Base-by-base conservation (phyloP, 2,329 filamentous ascomycete species). In the Phaeophleospora eucalypticola region DNA sequence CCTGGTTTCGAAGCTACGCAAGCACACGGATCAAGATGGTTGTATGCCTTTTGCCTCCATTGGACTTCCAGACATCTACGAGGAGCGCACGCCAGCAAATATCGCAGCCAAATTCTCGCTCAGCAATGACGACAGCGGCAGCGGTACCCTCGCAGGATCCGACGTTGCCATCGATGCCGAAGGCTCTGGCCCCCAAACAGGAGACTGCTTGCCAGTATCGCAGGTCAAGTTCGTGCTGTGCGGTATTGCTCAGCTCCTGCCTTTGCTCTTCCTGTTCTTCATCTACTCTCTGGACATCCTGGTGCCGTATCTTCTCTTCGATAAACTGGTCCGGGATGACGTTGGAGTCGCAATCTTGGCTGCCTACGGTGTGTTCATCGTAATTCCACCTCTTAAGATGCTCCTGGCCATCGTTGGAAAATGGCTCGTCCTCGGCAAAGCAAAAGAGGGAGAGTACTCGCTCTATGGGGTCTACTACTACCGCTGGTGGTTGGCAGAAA, bases 391-490 rank as follows among this genome's bases (percentile, higher is more conserved):
- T 4, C 29, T 20, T 4, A 14, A 54, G 10, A 36, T 51, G 14
- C 34, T 74, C 18, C 34, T 72, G 16, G 76, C 70, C 14, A 75
- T 80, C 18, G 33, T 65, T 2, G 65, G 69, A 17, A 80, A 80
- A 58, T 80, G 78, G 78, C 33, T 74, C 4, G 64, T 80, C 36
- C 73, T 81, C 32, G 77, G 77, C 9, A 71, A 71, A 2, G 74
- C 77, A 53, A 68, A 64, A 34, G 71, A 75, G 53, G 78, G 78
- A 0, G 60, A 78, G 3, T 79, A 76, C 54, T 76, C 78, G 1
- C 79, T 81, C 72, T 81, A 78, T 74, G 76, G 76, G 2, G 49
- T 60, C 2, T 80, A 80, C 56, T 78, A 81, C 58, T 79, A 74
- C 0, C 70, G 77, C 8, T 81, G 78, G 78, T 81, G 78, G 78